Conservation (phyloP, 495 filamentous ascomycete genomes). For the Aspergillus conjunctus region DNA sequence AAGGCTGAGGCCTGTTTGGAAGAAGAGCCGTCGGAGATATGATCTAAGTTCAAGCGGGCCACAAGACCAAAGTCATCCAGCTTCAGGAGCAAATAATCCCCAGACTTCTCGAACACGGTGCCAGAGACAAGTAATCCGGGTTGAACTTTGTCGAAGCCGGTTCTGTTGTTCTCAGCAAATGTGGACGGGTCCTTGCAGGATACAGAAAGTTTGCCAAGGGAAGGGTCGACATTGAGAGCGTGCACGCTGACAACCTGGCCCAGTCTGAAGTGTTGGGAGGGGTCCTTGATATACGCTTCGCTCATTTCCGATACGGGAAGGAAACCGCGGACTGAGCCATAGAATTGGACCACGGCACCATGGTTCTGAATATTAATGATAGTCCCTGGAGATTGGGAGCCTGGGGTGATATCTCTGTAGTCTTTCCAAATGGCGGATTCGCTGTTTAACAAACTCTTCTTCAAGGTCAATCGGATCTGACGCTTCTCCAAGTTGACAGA, state of each 20-base stretch:
- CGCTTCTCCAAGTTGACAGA: slow-evolving; percentile 75
- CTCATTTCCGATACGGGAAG: slow-evolving; percentile 96
- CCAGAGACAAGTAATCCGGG: slow-evolving; percentile 72
- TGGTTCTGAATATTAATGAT: slow-evolving; percentile 73
- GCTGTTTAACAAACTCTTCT: slow-evolving; percentile 91
- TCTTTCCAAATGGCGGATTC: slow-evolving; percentile 73
- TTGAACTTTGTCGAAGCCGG: slow-evolving; percentile 69
- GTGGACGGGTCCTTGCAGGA: slow-evolving; percentile 88
- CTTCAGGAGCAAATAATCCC: slow-evolving; percentile 75
- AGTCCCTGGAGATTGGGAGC: slow-evolving; percentile 78
- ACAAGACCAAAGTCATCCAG: slow-evolving; percentile 70
- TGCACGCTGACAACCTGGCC: slow-evolving; percentile 91
- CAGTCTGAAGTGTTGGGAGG: slow-evolving; percentile 80
- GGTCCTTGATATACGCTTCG: slow-evolving; percentile 89
- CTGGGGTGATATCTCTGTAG: slow-evolving; percentile 68
- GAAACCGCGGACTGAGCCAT: slow-evolving; percentile 77
- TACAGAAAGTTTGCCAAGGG: slow-evolving; percentile 72
- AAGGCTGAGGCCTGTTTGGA: slow-evolving; percentile 72
- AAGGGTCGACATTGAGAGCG: slow-evolving; percentile 73
- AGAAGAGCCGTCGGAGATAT: slow-evolving; percentile 78
- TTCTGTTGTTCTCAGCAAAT: slow-evolving; percentile 73
- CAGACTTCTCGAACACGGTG: slow-evolving; percentile 81
- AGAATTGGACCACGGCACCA: slow-evolving; percentile 93
- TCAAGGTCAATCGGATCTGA: slow-evolving; percentile 84
- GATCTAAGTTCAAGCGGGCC: slow-evolving; percentile 71